phyloP scores from a whole-genome alignment of 2,329 filamentous ascomycete species.

The Talaromyces sp. region DNA sequence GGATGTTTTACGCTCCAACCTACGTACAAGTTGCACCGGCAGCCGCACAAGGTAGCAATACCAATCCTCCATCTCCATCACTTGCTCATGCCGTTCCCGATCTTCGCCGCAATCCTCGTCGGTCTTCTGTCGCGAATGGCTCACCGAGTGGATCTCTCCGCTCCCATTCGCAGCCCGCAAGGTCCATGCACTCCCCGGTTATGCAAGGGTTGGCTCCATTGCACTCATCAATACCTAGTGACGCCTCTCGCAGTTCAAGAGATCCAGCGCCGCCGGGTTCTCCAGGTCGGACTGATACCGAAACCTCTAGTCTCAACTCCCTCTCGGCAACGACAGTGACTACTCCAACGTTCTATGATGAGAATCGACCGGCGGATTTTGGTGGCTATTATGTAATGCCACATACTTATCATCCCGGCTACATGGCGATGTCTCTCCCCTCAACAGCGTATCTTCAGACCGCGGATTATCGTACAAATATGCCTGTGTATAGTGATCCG shows the following conservation, averaged over 20 bases:
- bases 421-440: slow-evolving; percentile 38
- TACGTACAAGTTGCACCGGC: slow-evolving; percentile 39
- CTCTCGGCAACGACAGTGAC: slow-evolving; percentile 20
- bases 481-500: slow-evolving; percentile 26
- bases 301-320: slow-evolving; percentile 22
- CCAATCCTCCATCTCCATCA: slow-evolving; percentile 48
- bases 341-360: slow-evolving; percentile 36
- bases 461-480: slow-evolving; percentile 33
- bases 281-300: slow-evolving; percentile 34
- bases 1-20: slow-evolving; percentile 33
- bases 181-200: slow-evolving; percentile 38
- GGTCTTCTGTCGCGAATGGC: slow-evolving; percentile 44
- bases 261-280: slow-evolving; percentile 33
- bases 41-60: slow-evolving; percentile 38
- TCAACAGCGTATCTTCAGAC: slow-evolving; percentile 32
- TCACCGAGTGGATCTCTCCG: slow-evolving; percentile 42
- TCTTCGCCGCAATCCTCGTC: slow-evolving; percentile 43
- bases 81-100: slow-evolving; percentile 40
- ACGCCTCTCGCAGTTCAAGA: slow-evolving; percentile 30
- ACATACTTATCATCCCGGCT: slow-evolving; percentile 40
- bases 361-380: slow-evolving; percentile 42
- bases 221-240: slow-evolving; percentile 31
- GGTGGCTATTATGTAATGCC: slow-evolving; percentile 48
- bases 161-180: slow-evolving; percentile 52
- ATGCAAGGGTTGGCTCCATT: slow-evolving; percentile 33